Evolutionary conservation across 768 basidiomycete species (phyloP).

Genomic region (Pulveroboletus ravenelii): DNA sequence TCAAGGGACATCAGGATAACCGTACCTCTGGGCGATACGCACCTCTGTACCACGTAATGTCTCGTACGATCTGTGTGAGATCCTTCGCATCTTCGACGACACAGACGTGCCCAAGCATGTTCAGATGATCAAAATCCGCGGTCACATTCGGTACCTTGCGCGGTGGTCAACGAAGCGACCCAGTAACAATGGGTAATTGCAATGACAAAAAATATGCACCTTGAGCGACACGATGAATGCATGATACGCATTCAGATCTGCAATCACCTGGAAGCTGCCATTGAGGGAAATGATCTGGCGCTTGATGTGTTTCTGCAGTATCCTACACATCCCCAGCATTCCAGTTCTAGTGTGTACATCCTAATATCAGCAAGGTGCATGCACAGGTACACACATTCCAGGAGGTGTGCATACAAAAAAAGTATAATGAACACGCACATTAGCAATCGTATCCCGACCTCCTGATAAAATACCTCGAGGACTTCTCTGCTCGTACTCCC

Average conservation of each 20-base stretch:
- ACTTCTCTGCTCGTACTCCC: slow-evolving; percentile 96
- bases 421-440: slow-evolving; percentile 46
- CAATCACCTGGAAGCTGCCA: slow-evolving; percentile 94
- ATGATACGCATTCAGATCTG: slow-evolving; percentile 93
- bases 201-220: slow-evolving; percentile 33
- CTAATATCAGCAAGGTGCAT: background rate
- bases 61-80: slow-evolving; percentile 90
- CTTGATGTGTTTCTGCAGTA: slow-evolving; percentile 95
- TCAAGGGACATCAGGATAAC: background rate
- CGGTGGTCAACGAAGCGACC: background rate
- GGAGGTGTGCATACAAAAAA: background rate
- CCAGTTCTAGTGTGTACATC: background rate
- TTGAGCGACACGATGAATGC: slow-evolving; percentile 83
- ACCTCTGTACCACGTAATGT: slow-evolving; percentile 93
- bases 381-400: background rate
- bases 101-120: slow-evolving; percentile 96
- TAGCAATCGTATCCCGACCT: slow-evolving; percentile 87
- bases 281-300: slow-evolving; percentile 92
- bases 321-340: slow-evolving; percentile 23
- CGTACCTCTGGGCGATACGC: slow-evolving; percentile 88
- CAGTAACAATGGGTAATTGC: background rate
- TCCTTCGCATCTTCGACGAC: slow-evolving; percentile 96
- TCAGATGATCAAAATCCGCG: slow-evolving; percentile 87
- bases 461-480: slow-evolving; percentile 95
- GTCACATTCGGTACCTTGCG: slow-evolving; percentile 69